Evolutionary conservation across 2,329 filamentous ascomycete genomes (phyloP).

Genomic region (Fusarium circinatum): DNA sequence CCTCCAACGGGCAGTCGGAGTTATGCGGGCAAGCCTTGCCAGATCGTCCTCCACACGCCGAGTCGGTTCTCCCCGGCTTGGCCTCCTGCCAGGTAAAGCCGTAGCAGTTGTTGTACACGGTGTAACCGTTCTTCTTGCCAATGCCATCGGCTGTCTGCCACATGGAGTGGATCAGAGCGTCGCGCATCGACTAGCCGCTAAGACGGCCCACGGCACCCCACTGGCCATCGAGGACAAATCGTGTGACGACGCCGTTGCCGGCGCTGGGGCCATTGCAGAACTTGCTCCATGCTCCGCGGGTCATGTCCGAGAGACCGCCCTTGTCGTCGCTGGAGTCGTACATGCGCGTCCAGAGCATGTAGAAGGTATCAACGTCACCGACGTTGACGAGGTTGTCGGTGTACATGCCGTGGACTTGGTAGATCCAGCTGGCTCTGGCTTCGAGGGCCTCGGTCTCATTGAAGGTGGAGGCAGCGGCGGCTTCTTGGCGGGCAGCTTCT

Average conservation of each 20-base stretch:
- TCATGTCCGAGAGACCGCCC: neutral
- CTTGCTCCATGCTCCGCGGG: neutral
- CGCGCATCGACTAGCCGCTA: conserved; percentile 1
- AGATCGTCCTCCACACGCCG: neutral
- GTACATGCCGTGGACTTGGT: conserved; percentile 3
- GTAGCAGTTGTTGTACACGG: neutral
- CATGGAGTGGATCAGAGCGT: neutral
- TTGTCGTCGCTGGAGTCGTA: neutral
- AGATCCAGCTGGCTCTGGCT: neutral
- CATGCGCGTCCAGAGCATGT: conserved; percentile 10
- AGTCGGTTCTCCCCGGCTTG: neutral
- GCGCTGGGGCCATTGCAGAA: neutral
- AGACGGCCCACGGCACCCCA: neutral
- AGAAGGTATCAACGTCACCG: neutral
- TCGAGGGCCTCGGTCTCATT: neutral
- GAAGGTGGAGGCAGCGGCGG: neutral
- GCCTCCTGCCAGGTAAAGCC: conserved; percentile 1
- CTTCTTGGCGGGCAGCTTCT: conserved; percentile 4
- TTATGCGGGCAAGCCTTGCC: neutral
- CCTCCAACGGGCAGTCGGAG: neutral
- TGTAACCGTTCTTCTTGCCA: neutral
- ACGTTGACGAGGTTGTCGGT: conserved; percentile 1
- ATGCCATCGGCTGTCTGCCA: neutral
- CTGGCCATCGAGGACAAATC: neutral
- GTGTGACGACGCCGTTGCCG: neutral